A percentile compares a stretch with the other conserved stretches of the same genome.
Evolutionary conservation across 805 yeast species (phyloP).

Genomic region (Candida ponderosae): DNA sequence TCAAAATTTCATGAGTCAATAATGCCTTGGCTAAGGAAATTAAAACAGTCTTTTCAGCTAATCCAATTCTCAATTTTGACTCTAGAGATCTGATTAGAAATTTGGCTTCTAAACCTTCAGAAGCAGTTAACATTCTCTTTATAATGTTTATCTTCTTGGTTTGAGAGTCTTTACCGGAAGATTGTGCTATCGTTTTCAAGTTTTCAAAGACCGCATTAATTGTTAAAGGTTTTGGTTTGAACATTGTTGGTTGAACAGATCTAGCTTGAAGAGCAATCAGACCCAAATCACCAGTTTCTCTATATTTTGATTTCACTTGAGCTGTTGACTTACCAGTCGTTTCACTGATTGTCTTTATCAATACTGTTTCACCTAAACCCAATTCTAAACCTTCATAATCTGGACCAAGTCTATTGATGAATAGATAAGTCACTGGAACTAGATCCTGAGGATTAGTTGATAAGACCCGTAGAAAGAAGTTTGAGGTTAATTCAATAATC

Average conservation of each 20-base stretch:
- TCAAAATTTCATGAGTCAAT: constrained; percentile 46
- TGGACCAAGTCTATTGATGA: constrained; percentile 87
- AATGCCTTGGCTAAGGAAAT: constrained; percentile 81
- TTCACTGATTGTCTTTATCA: constrained; percentile 83
- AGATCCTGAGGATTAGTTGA: constrained; percentile 44
- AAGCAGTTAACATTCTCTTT: constrained; percentile 77
- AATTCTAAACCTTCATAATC: constrained; percentile 93
- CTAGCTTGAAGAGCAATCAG: constrained; percentile 79
- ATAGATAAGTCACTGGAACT: constrained; percentile 69
- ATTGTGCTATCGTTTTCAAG: constrained; percentile 67
- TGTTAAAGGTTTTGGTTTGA: constrained; percentile 78
- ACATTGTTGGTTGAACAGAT: constrained; percentile 85
- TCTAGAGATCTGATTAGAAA: constrained; percentile 84
- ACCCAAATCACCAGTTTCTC: constrained; percentile 84
- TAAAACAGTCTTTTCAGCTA: constrained; percentile 89
- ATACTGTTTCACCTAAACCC: constrained; percentile 85
- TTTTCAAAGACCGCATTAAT: constrained; percentile 66
- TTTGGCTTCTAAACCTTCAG: constrained; percentile 83
- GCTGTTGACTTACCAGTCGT: constrained; percentile 76
- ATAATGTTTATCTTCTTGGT: constrained; percentile 68
- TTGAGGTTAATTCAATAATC: constrained; percentile 68
- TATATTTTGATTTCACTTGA: constrained; percentile 68
- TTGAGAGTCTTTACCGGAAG: constrained; percentile 80
- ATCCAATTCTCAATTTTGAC: constrained; percentile 86
- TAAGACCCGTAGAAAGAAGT: constrained; percentile 61